Percentiles rank a stretch among this genome's conserved stretches.
phyloP scores from a whole-genome alignment of 179 eudicot genomes.

The Carnegiea gigantea region DNA sequence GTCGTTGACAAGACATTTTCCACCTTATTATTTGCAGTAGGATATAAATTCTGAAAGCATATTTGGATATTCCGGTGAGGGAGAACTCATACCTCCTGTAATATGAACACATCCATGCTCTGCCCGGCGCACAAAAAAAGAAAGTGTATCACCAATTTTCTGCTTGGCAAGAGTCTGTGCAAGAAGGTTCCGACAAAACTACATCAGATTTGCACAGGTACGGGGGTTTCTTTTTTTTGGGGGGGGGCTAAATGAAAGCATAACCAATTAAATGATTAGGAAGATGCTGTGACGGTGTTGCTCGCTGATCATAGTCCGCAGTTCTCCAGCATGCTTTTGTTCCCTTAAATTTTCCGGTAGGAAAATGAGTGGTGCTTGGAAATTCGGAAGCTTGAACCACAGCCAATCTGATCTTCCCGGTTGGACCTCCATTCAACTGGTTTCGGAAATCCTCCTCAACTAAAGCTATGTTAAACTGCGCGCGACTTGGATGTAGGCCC shows the following conservation, averaged over 20 bases:
- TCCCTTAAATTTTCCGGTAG: background rate
- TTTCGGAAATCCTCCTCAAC: slow-evolving; percentile 38
- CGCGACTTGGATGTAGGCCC: slow-evolving; percentile 41
- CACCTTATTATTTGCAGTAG: too few species aligned
- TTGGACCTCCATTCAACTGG: slow-evolving; percentile 31
- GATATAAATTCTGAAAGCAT: too few species aligned
- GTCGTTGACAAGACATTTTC: too few species aligned
- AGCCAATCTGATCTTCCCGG: slow-evolving; percentile 15
- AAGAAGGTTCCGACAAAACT: background rate
- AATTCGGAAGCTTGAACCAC: slow-evolving; percentile 21
- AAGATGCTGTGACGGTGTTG: slow-evolving; percentile 19
- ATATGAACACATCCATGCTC: too few species aligned
- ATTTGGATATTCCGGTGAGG: too few species aligned
- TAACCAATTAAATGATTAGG: slow-evolving; percentile 12
- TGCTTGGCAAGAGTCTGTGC: background rate
- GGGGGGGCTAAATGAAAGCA: background rate
- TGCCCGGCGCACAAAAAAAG: too few species aligned
- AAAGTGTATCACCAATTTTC: too few species aligned
- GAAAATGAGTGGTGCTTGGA: background rate
- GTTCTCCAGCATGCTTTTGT: slow-evolving; percentile 14
- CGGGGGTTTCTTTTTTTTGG: background rate
- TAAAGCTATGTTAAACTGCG: slow-evolving; percentile 16
- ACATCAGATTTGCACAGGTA: too few species aligned
- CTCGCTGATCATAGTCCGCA: slow-evolving; percentile 7
- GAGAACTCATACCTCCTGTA: too few species aligned